phyloP scores from a whole-genome alignment of 2,329 filamentous ascomycete genomes.

The Fusarium hostae region DNA sequence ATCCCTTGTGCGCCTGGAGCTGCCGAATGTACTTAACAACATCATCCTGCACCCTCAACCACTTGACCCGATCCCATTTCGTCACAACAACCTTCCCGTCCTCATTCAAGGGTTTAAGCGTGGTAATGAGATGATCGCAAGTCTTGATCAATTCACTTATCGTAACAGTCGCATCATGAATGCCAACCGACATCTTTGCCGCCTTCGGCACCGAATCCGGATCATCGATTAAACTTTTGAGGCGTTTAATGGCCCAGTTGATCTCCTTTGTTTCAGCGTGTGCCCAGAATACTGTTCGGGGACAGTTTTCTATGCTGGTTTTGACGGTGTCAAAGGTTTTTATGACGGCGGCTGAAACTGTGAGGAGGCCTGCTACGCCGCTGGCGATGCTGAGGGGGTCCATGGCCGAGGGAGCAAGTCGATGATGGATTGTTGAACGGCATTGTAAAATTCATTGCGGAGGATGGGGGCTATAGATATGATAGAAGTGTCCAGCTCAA shows the following conservation, averaged over 20 bases:
- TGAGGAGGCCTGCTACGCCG: conserved; percentile 15
- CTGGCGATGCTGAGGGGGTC: conserved; percentile 22
- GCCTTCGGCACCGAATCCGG: conserved; percentile 16
- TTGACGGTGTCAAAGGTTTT: conserved; percentile 16
- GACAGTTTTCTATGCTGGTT: background rate
- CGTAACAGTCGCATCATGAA: conserved; percentile 24
- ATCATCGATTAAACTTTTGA: conserved; percentile 18
- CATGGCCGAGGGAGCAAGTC: background rate
- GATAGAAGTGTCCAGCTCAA: background rate
- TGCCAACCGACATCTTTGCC: conserved; percentile 10
- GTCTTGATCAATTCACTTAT: conserved; percentile 19
- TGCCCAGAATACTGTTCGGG: conserved; percentile 14
- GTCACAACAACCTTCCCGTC: background rate
- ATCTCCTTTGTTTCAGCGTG: conserved; percentile 20
- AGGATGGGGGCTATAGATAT: background rate
- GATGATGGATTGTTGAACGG: background rate
- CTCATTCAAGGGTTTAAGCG: background rate
- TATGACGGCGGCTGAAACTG: conserved; percentile 10
- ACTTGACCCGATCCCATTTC: conserved; percentile 8
- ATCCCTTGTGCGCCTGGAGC: conserved; percentile 17
- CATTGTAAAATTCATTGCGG: background rate
- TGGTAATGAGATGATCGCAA: background rate
- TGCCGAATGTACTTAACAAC: conserved; percentile 24
- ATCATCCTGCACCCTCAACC: conserved; percentile 22
- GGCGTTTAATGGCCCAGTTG: conserved; percentile 13